Conservation (phyloP, 257 asterid species). For the Marsdenia floribunda region DNA sequence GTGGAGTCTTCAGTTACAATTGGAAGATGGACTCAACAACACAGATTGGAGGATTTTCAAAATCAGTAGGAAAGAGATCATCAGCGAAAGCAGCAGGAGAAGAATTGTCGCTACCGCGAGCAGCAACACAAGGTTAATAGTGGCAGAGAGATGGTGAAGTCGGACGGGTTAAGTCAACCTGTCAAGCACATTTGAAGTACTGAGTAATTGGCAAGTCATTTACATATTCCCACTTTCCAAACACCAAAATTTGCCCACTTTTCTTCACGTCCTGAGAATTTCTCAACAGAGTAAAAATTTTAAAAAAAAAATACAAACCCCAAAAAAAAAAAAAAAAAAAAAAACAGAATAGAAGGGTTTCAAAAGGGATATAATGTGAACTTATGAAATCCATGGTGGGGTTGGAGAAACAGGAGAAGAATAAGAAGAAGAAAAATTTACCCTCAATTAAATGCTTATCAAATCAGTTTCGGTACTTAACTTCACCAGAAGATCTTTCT, state of each 20-base stretch:
- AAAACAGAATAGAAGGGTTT: neutral
- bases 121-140: neutral
- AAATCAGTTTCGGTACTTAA: too few species aligned
- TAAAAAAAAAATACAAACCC: neutral
- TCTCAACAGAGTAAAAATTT: neutral
- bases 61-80: neutral
- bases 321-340: neutral
- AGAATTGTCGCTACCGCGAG: neutral
- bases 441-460: too few species aligned
- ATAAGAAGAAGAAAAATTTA: neutral
- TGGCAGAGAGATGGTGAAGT: slow-evolving; percentile 36
- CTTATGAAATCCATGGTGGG: slow-evolving; percentile 6
- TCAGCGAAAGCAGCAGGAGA: neutral
- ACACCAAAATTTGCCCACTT: slow-evolving; percentile 64
- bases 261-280: slow-evolving; percentile 25
- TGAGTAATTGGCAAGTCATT: slow-evolving; percentile 60
- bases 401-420: neutral
- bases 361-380: neutral
- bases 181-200: slow-evolving; percentile 65
- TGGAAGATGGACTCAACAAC: too few species aligned
- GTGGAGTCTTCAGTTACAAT: too few species aligned
- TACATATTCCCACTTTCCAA: slow-evolving; percentile 68
- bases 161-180: slow-evolving; percentile 55
- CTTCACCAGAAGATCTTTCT: too few species aligned
- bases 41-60: neutral